phyloP scores from a whole-genome alignment of 352 stramenopile genomes.

The Globisporangium spiculum region DNA sequence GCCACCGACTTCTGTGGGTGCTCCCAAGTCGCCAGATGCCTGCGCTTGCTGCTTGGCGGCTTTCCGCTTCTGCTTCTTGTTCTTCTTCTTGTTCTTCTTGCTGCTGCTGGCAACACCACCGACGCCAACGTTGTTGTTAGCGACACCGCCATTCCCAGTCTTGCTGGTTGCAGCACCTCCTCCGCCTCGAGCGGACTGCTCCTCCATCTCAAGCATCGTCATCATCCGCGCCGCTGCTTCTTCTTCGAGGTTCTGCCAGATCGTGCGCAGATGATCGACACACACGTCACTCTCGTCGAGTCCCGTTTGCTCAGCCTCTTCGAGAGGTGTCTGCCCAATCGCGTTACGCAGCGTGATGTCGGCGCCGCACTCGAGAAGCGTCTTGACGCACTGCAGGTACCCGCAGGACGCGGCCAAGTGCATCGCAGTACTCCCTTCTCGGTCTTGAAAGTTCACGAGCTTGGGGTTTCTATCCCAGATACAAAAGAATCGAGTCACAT shows the following conservation, averaged over 20 bases:
- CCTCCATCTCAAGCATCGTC: conserved; percentile 83
- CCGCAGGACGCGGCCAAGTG: conserved; percentile 72
- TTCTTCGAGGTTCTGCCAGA: conserved; percentile 75
- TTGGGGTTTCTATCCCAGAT: conserved; percentile 37
- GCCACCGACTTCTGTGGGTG: not conserved
- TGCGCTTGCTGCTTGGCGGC: conserved; percentile 26
- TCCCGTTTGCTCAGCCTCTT: conserved; percentile 73
- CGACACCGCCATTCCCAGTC: conserved; percentile 3
- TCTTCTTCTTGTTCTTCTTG: conserved; percentile 75
- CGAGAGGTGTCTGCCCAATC: conserved; percentile 75
- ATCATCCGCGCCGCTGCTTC: conserved; percentile 77
- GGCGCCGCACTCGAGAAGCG: conserved; percentile 50
- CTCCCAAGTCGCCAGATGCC: not conserved
- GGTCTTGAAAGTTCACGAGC: conserved; percentile 80
- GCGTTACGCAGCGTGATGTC: conserved; percentile 79
- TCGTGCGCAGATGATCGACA: conserved; percentile 51
- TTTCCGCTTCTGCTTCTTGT: conserved; percentile 71
- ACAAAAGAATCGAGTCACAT: not conserved
- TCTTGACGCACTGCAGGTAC: conserved; percentile 73
- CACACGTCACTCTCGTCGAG: conserved; percentile 54
- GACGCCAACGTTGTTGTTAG: not conserved
- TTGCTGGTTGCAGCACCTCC: conserved; percentile 6
- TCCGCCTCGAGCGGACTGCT: conserved; percentile 16
- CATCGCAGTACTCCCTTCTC: conserved; percentile 80
- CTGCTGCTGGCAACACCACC: conserved; percentile 6